Percentiles rank a stretch among this genome's conserved stretches.
Evolutionary conservation across 2,329 filamentous ascomycete genomes (phyloP).

Genomic region (Aspergillus jensenii): DNA sequence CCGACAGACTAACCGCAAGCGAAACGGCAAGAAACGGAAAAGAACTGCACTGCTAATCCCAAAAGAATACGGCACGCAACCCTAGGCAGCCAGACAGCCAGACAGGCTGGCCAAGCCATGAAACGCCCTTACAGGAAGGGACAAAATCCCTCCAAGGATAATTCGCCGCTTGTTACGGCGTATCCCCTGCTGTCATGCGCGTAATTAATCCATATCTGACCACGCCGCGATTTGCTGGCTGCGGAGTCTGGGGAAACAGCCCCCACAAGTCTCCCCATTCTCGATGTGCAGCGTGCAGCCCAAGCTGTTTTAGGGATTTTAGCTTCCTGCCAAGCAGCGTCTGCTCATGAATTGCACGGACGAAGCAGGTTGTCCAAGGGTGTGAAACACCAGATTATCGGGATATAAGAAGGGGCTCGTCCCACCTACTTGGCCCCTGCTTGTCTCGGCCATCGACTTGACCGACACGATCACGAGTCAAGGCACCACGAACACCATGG

Average conservation of each 20-base stretch:
- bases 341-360: not conserved
- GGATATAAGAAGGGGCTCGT: slow-evolving; percentile 4
- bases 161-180: not conserved
- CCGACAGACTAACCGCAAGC: not conserved
- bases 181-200: not conserved
- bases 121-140: not conserved
- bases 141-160: slow-evolving; percentile 8
- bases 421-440: not conserved
- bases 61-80: not conserved
- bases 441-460: not conserved
- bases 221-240: not conserved
- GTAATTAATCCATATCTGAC: not conserved
- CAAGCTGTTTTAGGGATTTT: not conserved
- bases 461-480: not conserved
- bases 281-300: not conserved
- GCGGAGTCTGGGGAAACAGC: not conserved
- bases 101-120: not conserved
- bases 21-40: not conserved
- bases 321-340: not conserved
- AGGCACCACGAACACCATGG: not conserved
- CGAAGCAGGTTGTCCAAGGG: not conserved
- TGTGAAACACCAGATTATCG: slow-evolving; percentile 3
- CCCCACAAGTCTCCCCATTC: not conserved
- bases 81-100: too few relatives aligned
- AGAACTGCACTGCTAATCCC: not conserved